Evolutionary conservation across 768 basidiomycete species (phyloP).

Genomic region (Asterophora parasitica): DNA sequence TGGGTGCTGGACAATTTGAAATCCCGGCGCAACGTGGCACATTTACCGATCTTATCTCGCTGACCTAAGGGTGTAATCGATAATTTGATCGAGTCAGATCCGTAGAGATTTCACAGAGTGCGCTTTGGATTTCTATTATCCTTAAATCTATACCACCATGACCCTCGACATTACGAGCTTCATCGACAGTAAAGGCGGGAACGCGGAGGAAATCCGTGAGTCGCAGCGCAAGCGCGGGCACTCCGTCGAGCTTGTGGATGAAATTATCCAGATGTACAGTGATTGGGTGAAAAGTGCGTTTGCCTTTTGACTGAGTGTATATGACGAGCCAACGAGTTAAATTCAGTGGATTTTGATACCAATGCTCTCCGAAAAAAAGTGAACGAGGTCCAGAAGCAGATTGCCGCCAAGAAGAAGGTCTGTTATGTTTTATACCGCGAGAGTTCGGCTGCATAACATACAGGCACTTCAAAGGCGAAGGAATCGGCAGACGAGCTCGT

Average conservation of each 20-base stretch:
- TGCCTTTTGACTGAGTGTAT: conserved; percentile 1
- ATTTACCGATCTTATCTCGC: conserved; percentile 11
- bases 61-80: conserved; percentile 7
- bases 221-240: conserved; percentile 91
- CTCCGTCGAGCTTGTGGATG: conserved; percentile 88
- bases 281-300: conserved; percentile 93
- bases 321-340: conserved; percentile 2
- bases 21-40: neutral
- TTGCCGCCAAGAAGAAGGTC: conserved; percentile 90
- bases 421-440: conserved; percentile 2
- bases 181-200: conserved; percentile 87
- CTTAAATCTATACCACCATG: conserved; percentile 38
- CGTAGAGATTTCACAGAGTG: neutral
- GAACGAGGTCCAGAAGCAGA: conserved; percentile 92
- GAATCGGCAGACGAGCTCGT: conserved; percentile 87
- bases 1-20: neutral
- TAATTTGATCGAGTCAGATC: conserved; percentile 13
- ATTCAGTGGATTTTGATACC: conserved; percentile 80
- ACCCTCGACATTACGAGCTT: conserved; percentile 79
- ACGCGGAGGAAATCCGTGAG: conserved; percentile 83
- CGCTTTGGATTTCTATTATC: neutral
- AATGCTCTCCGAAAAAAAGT: conserved; percentile 75
- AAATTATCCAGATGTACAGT: conserved; percentile 85
- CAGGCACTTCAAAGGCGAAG: conserved; percentile 60
- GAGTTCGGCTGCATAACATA: neutral